Evolutionary conservation across 1,139 yeast genomes (phyloP), one percentile per base, ranked within the genome.

Genomic region (Geotrichum europaeum): DNA sequence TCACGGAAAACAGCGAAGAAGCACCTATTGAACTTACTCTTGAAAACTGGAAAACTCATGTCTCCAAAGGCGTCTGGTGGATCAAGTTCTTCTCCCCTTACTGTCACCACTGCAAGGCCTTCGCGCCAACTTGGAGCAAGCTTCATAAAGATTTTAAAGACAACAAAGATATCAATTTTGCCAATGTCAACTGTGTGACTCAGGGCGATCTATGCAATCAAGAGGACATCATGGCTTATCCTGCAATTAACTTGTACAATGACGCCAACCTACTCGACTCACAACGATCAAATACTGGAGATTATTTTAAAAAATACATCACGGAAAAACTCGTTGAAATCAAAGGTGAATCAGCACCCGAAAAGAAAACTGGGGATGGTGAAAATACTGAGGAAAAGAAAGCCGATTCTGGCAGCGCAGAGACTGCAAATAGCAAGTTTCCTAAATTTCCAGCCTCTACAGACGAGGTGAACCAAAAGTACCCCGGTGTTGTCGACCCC

Each of bases 11-110:
- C 3, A 56, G 43, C 5, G 57, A 50, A 13, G 58, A 58, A 9
- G 60, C 30, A 13, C 60, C 60, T 6, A 28, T 58, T 1, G 60
- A 58, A 12, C 49, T 58, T 28, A 58, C 60, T 12, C 18, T 25
- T 45, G 60, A 53, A n/a, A 58, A 50, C 40, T 58, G 55, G 28
- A 49, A 43, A 12, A 25, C 55, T 15, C 30, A 25, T 15, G 43
- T 58, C 6, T 36, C 57, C 18, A 20, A 51, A 12, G 57, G 58
- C 7, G 66, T 68, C 5, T 76, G 77, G 74, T 75, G 77, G 71
- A 69, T 77, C 59, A 76, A 77, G 65, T 75, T 73, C 66, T 78
- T 64, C 64, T 76, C 79, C n/a, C 81, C 80, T 1, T 72, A 73
- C 62, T 77, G 80, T 65, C 67, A 66, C 10, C 79, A 77, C 65